Base-by-base conservation (phyloP, 78 protist genomes). In the Dictyostelium brefeldianum region DNA sequence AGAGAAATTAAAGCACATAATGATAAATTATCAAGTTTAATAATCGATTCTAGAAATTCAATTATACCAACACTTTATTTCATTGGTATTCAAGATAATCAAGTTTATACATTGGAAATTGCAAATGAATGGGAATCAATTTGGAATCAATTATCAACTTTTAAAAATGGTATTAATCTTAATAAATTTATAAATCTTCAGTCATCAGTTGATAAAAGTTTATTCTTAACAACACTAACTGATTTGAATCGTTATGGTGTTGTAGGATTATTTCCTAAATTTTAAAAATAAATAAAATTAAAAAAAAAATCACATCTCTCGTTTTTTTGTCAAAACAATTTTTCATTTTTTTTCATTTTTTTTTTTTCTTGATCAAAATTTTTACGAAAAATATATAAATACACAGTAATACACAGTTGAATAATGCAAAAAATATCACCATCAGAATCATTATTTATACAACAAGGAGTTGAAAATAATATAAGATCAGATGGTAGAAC, bases 401-500 rank as follows among this genome's bases (percentile, higher is more conserved):
- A 48, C 5, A 48, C n/a, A n/a, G n/a, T 9, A 48, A n/a, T n/a
- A n/a, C n/a, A n/a, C n/a, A n/a, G n/a, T n/a, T n/a, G n/a, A n/a
- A n/a, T 36, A 65, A 93, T 93, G 84, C 85, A 57, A 67, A 87
- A 56, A 12, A 67, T 94, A 53, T 81, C 92, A 65, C 82, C 78
- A 54, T 43, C 80, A 53, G 95, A 94, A 71, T 25, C 54, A 41
- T 43, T 70, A 56, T 94, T 71, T 62, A 85, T 94, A 31, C 78
- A 70, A 59, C 78, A 84, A 31, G 96, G 96, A 12, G 82, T 89
- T 12, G 81, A 62, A 17, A 22, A 36, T 83, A 70, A 91, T 51
- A 51, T 94, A 5, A 80, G 96, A 43, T 8, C 67, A 20, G 96
- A 94, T 80, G 96, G 96, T 18, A 56, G 96, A 59, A 46, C 71